These are phyloP conservation scores for Bipolaris zeicola DNA, from an alignment of 2,329 filamentous ascomycete genomes.

Conservation along the genomic window DNA sequence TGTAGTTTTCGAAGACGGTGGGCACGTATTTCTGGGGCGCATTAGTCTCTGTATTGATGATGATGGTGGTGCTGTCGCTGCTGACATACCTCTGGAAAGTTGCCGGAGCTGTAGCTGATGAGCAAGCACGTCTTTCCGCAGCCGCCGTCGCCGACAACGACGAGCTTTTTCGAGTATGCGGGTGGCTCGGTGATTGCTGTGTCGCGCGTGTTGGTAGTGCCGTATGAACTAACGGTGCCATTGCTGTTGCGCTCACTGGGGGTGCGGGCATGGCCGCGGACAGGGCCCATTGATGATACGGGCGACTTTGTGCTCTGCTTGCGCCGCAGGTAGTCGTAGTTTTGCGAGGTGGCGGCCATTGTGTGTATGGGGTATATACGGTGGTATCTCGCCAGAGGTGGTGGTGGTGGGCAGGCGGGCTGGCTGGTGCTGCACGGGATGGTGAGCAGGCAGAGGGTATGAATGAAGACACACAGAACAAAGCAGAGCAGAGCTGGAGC, in stretches of 20 bases:
- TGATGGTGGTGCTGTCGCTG: neutral
- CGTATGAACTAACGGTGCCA: conserved; percentile 85
- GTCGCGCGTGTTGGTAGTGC: conserved; percentile 75
- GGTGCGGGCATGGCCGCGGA: conserved; percentile 55
- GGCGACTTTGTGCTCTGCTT: conserved; percentile 57
- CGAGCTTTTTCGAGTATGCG: conserved; percentile 97
- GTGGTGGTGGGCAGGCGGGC: neutral
- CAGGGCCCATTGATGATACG: conserved; percentile 37
- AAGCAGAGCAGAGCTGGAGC: conserved; percentile 18
- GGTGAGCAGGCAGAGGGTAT: conserved; percentile 21
- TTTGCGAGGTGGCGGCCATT: conserved; percentile 46
- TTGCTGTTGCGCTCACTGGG: conserved; percentile 76
- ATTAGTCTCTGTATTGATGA: conserved; percentile 8
- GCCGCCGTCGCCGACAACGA: conserved; percentile 96
- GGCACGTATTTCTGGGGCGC: conserved; percentile 93
- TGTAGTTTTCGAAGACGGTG: conserved; percentile 99
- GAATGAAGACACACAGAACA: conserved; percentile 30
- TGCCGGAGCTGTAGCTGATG: conserved; percentile 98
- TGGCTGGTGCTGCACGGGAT: neutral
- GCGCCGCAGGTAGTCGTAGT: conserved; percentile 64
- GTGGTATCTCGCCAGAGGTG: neutral
- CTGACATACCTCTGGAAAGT: conserved; percentile 86
- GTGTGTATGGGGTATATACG: neutral
- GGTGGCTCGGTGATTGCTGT: conserved; percentile 90
- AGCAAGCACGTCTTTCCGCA: conserved; percentile 98